Conservation (phyloP, 164 flowering plant genomes). For the Sedum album region DNA sequence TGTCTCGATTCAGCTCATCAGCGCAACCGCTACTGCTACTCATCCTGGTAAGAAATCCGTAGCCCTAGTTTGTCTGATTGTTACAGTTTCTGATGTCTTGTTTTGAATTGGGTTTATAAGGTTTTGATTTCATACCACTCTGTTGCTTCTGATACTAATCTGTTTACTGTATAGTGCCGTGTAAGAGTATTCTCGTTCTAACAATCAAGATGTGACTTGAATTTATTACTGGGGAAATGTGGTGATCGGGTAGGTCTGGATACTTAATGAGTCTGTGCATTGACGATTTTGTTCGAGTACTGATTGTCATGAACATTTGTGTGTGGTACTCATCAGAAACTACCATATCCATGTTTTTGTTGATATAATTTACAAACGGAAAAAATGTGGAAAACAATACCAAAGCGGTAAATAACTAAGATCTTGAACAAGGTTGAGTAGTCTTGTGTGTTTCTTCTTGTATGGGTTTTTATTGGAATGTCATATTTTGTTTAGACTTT, state of each 20-base stretch:
- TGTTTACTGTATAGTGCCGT: background rate
- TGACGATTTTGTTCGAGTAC: too few relatives aligned
- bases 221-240: background rate
- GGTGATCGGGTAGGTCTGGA: too few relatives aligned
- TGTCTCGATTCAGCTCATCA: constrained; percentile 54
- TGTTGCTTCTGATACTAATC: background rate
- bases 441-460: background rate
- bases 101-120: background rate
- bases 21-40: constrained; percentile 27
- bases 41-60: constrained; percentile 23
- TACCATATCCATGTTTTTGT: too few relatives aligned
- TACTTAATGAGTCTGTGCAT: too few relatives aligned
- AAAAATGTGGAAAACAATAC: too few relatives aligned
- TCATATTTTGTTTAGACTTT: background rate
- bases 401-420: too few relatives aligned
- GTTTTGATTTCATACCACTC: too few relatives aligned
- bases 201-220: background rate
- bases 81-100: background rate
- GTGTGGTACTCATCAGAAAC: too few relatives aligned
- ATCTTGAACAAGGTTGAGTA: too few relatives aligned
- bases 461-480: background rate
- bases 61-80: background rate
- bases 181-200: too few relatives aligned
- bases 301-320: too few relatives aligned
- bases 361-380: too few relatives aligned